phyloP scores from a whole-genome alignment of 2,329 filamentous ascomycete genomes.

The Aspergillus brasiliensis region DNA sequence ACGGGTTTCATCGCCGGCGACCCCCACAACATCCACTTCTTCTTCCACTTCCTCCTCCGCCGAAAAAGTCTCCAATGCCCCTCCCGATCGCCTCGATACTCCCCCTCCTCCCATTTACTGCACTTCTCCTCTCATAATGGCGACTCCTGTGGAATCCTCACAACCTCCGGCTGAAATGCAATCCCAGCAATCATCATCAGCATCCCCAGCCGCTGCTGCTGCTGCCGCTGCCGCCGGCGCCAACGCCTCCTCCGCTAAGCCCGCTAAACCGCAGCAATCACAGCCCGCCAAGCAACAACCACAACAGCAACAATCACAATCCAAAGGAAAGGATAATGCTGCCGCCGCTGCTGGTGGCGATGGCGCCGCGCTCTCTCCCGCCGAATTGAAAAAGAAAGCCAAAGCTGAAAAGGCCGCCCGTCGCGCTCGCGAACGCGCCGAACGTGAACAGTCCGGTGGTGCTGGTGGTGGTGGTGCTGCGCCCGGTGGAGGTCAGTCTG shows the following conservation, averaged over 20 bases:
- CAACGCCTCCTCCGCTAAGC: conserved; percentile 23
- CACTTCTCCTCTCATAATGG: conserved; percentile 7
- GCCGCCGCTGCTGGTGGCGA: conserved; percentile 23
- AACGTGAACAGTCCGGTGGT: conserved; percentile 49
- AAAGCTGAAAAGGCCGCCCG: conserved; percentile 91
- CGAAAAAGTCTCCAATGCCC: conserved; percentile 32
- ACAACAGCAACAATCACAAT: conserved; percentile 19
- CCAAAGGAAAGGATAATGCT: conserved; percentile 27
- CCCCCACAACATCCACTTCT: conserved; percentile 21
- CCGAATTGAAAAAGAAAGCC: conserved; percentile 83
- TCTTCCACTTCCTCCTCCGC: conserved; percentile 7
- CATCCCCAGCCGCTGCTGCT: conserved; percentile 6
- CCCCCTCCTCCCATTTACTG: conserved; percentile 23
- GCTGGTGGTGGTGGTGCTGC: conserved; percentile 34
- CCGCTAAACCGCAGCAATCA: conserved; percentile 19
- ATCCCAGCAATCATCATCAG: conserved; percentile 14
- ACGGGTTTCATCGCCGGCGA: conserved; percentile 9
- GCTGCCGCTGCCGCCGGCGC: conserved; percentile 21
- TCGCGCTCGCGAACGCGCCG: conserved; percentile 69
- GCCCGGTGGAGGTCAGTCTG: conserved; percentile 9
- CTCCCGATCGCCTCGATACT: conserved; percentile 22
- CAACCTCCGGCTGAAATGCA: conserved; percentile 20
- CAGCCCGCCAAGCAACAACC: conserved; percentile 21
- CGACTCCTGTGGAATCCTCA: conserved; percentile 27
- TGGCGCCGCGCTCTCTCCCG: conserved; percentile 45